phyloP scores from a whole-genome alignment of 164 flowering plant genomes.

The Houttuynia cordata region DNA sequence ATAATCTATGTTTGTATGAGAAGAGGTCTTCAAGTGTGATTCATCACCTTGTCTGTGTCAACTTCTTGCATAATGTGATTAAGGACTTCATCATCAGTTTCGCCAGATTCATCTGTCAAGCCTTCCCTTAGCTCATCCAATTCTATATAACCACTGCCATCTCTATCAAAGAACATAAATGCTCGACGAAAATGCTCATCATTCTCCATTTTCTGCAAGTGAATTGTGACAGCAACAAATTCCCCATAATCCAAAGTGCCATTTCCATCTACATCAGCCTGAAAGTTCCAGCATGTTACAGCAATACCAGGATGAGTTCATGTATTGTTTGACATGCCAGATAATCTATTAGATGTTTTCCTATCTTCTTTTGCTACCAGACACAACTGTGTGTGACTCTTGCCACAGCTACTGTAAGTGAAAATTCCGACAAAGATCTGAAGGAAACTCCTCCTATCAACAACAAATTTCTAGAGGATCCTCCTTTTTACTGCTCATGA shows the following conservation, averaged over 20 bases:
- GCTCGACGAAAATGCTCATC: slow-evolving; percentile 88
- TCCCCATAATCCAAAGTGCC: slow-evolving; percentile 93
- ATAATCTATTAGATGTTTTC: too few species aligned
- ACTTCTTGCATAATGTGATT: slow-evolving; percentile 87
- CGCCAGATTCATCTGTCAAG: slow-evolving; percentile 66
- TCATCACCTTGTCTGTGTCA: slow-evolving; percentile 83
- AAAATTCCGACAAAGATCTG: too few species aligned
- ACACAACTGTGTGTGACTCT: too few species aligned
- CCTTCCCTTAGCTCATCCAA: slow-evolving; percentile 60
- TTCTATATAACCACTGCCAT: slow-evolving; percentile 88
- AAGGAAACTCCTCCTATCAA: too few species aligned
- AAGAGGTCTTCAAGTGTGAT: background rate
- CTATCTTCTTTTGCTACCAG: too few species aligned
- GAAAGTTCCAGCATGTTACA: slow-evolving; percentile 6
- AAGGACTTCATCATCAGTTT: slow-evolving; percentile 51
- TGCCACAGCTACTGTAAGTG: too few species aligned
- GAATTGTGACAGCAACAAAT: slow-evolving; percentile 93
- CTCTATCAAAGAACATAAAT: slow-evolving; percentile 82
- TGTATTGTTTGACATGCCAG: too few species aligned
- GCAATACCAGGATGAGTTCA: too few species aligned
- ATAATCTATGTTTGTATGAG: background rate
- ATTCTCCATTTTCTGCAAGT: slow-evolving; percentile 91
- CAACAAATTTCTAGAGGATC: too few species aligned
- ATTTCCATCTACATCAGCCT: slow-evolving; percentile 99
- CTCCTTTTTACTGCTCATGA: too few species aligned